Evolutionary conservation across 2,329 filamentous ascomycete species (phyloP), one percentile per base, ranked within the genome.

Genomic region (Dactylellina haptotyla): DNA sequence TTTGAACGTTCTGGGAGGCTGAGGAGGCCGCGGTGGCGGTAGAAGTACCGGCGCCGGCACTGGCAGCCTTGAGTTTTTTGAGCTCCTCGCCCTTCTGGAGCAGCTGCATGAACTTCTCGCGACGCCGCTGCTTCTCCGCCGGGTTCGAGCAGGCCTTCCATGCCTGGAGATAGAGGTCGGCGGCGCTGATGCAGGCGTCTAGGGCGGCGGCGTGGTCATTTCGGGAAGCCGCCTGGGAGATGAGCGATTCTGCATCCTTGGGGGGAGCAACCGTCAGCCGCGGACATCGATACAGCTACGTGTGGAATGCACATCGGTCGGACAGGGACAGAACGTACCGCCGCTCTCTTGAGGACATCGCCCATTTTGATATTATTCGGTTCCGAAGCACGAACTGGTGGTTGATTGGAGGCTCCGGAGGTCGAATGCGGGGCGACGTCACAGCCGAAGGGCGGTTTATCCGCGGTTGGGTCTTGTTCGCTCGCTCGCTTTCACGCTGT

Each of bases 241-340:
- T 51, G 59, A 72, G 67, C 51, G 67, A 72, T 59, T 72, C 67
- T 72, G 67, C 67, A 54, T 72, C 61, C 67, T 72, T 72, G 67
- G 46, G 25, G 39, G 48, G 56, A 56, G 37, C 4, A 50, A 18
- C 28, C 30, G 39, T 69, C 39, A 69, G 64, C 34, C 43, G n/a
- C n/a, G n/a, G n/a, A n/a, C n/a, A n/a, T n/a, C n/a, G n/a, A n/a
- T n/a, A n/a, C 37, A 48, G 37, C 37, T 16, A 58, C 18, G 41
- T 23, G 20, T 32, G n/a, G 23, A 54, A 34, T 28, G 18, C 10
- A 23, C 20, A 45, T 20, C 16, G 32, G 53, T 32, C 4, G 37
- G 32, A 34, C 16, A 14, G 23, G 39, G 18, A 48, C 9, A 23
- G 16, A 34, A 46, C 48, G 56, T 72, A 72, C 67, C 67, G 14